Percentiles rank a stretch among this genome's conserved stretches.
These are phyloP conservation scores for Aspergillus terreus DNA, from an alignment of 2,329 filamentous ascomycete species.

Conservation along the genomic window DNA sequence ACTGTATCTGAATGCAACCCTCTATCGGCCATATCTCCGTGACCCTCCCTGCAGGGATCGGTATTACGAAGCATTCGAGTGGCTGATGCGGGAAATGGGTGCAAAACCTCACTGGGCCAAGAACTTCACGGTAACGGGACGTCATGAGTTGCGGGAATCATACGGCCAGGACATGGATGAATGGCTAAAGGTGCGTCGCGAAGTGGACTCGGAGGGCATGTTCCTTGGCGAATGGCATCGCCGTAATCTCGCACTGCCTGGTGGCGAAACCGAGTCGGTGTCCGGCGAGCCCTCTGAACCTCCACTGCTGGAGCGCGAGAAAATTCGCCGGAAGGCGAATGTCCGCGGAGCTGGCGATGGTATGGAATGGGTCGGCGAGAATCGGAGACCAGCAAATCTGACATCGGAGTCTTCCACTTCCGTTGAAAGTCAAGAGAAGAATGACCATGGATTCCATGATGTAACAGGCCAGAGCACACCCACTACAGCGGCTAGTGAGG, in stretches of 20 bases:
- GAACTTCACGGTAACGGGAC: conserved; percentile 66
- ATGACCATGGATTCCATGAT: conserved; percentile 4
- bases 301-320: conserved; percentile 44
- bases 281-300: conserved; percentile 18
- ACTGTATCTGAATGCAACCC: conserved; percentile 83
- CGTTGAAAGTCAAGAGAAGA: conserved; percentile 10
- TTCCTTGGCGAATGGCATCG: conserved; percentile 91
- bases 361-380: conserved; percentile 40
- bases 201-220: conserved; percentile 75
- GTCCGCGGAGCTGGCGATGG: conserved; percentile 35
- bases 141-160: conserved; percentile 59
- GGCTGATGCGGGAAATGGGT: conserved; percentile 80
- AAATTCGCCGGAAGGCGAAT: conserved; percentile 24
- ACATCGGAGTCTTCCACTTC: conserved; percentile 2
- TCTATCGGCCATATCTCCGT: conserved; percentile 75
- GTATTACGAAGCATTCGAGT: conserved; percentile 89
- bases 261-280: conserved; percentile 12
- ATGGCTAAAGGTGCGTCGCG: conserved; percentile 66
- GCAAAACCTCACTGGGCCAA: conserved; percentile 89
- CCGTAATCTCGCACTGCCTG: conserved; percentile 55
- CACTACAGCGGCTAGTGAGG: conserved; percentile 42
- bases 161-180: conserved; percentile 65
- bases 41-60: conserved; percentile 72
- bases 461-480: conserved; percentile 30
- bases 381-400: conserved; percentile 21